phyloP scores from a whole-genome alignment of 2,329 filamentous ascomycete genomes.

The Fusarium sarcochroum region DNA sequence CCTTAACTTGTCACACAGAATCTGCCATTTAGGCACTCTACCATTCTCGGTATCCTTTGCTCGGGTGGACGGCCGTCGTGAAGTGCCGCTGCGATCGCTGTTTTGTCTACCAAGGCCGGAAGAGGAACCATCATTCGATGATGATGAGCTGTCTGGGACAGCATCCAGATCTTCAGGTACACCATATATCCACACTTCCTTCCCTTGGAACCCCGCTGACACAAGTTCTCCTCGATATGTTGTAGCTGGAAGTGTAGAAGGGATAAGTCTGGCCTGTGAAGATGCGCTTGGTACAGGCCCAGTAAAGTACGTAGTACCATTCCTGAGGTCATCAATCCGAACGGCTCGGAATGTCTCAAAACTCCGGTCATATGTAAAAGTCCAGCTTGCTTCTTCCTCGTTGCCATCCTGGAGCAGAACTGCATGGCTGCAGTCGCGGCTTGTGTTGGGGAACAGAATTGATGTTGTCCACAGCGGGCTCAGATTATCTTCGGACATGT shows the following conservation, averaged over 20 bases:
- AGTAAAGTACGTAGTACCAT: conserved; percentile 84
- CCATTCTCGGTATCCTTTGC: conserved; percentile 49
- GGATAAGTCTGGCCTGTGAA: conserved; percentile 72
- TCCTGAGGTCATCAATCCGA: conserved; percentile 79
- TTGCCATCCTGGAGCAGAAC: conserved; percentile 74
- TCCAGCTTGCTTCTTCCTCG: conserved; percentile 78
- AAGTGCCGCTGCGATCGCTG: conserved; percentile 48
- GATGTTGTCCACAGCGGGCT: conserved; percentile 88
- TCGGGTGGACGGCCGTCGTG: conserved; percentile 52
- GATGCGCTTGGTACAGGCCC: conserved; percentile 71
- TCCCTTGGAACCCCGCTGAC: conserved; percentile 79
- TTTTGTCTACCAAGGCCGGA: conserved; percentile 51
- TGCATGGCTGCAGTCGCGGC: conserved; percentile 82
- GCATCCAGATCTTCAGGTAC: conserved; percentile 80
- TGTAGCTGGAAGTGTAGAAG: conserved; percentile 77
- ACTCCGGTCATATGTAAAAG: conserved; percentile 82
- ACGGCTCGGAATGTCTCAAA: conserved; percentile 85
- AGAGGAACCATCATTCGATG: conserved; percentile 41
- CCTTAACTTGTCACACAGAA: conserved; percentile 75
- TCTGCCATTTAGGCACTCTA: conserved; percentile 76
- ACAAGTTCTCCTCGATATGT: conserved; percentile 80
- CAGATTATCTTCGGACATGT: conserved; percentile 75
- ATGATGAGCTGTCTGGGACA: conserved; percentile 60
- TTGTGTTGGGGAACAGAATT: conserved; percentile 86
- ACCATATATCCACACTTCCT: conserved; percentile 84